A percentile compares a stretch with the other conserved stretches of the same genome.
Conservation (phyloP, 345 rosid species). For the Aquilaria yunnanensis region DNA sequence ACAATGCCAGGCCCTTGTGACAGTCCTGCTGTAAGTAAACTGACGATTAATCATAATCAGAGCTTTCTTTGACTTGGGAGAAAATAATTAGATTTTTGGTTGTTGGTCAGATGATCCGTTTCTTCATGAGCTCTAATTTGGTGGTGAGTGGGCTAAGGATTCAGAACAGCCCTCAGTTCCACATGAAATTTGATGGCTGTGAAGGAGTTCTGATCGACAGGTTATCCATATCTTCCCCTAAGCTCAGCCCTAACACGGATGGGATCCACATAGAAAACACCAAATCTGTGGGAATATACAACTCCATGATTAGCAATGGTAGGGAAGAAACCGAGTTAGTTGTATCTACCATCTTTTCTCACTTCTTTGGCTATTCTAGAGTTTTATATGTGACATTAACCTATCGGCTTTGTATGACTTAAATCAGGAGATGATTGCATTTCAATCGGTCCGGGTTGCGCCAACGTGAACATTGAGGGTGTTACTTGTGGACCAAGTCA, state of each 20-base stretch:
- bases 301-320: conserved; percentile 81
- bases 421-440: conserved; percentile 77
- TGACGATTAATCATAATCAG: neutral
- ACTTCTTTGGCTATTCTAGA: no score
- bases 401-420: neutral
- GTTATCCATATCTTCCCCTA: conserved; percentile 70
- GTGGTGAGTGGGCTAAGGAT: conserved; percentile 58
- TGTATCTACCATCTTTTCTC: neutral
- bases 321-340: neutral
- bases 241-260: conserved; percentile 92
- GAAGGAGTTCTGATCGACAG: conserved; percentile 65
- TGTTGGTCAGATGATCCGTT: conserved; percentile 61
- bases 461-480: conserved; percentile 60
- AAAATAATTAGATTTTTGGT: neutral
- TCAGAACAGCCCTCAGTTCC: conserved; percentile 93
- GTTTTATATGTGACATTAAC: no score
- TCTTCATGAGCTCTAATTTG: conserved; percentile 92
- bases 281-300: conserved; percentile 67
- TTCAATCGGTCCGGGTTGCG: conserved; percentile 78
- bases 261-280: conserved; percentile 89
- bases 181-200: conserved; percentile 96
- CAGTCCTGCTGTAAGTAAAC: conserved; percentile 74
- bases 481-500: conserved; percentile 90
- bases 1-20: conserved; percentile 61
- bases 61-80: neutral